Base-by-base conservation (phyloP, 1,139 yeast species). In the Taphrina flavorubra region DNA sequence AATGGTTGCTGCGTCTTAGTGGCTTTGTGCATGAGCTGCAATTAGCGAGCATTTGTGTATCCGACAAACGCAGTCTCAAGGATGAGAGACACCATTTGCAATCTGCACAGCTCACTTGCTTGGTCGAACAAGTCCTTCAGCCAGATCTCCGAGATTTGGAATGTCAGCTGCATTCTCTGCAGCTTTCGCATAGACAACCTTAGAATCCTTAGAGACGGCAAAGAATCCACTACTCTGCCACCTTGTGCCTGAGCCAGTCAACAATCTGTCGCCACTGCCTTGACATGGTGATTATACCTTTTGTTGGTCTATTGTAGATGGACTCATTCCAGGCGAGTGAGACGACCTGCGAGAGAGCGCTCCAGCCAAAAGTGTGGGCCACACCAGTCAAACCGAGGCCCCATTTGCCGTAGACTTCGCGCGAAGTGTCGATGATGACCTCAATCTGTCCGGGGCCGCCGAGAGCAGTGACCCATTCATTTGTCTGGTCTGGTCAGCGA, bases 221-320 rank as follows among this genome's bases (percentile, higher is more conserved):
- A 62, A 62, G 34, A 51, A 55, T 11, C 65, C 65, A n/a, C 59
- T 51, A 36, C 57, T 53, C 51, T 62, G 65, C 65, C 65, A 62
- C n/a, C 65, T 40, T 34, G 65, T 39, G 10, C 58, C 58, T 53
- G 16, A 11, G 10, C 31, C 4, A 25, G 31, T 25, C 31, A 25
- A 25, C 1, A 25, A 25, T 25, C 4, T 25, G 31, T 4, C 1
- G 4, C 31, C 31, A 25, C 31, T 25, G 31, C 31, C 4, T 4
- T 25, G 31, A 25, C 31, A 25, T 25, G 31, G 4, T 25, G 2
- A 25, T 49, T 34, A 20, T 34, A 56, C 65, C 65, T n/a, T 62
- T 62, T 20, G 65, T 62, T 11, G 65, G 46, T 20, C 65, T 55
- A 36, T 62, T 62, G 25, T 51, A 51, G 65, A 62, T 62, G 25